These are phyloP conservation scores for Echeveria elegans DNA, from an alignment of 164 flowering plant species.

Conservation along the genomic window DNA sequence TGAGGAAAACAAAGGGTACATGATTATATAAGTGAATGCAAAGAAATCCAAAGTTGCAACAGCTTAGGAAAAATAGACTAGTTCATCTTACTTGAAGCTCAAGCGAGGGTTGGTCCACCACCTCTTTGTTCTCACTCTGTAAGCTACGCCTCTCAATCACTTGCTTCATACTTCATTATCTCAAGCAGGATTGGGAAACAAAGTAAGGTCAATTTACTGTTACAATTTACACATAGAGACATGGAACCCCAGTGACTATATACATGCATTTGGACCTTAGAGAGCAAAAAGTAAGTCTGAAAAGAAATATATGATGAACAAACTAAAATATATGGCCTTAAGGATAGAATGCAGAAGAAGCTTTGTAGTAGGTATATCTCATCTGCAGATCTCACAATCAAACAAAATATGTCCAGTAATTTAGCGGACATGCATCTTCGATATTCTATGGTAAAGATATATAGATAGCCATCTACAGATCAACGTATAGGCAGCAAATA, in stretches of 20 bases:
- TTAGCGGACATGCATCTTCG: too few species aligned
- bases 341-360: too few species aligned
- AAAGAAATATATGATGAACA: too few species aligned
- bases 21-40: background rate
- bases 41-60: background rate
- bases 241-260: background rate
- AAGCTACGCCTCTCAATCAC: slow-evolving; percentile 17
- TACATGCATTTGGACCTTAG: too few species aligned
- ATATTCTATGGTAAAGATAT: too few species aligned
- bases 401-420: too few species aligned
- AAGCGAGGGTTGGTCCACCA: slow-evolving; percentile 18
- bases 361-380: too few species aligned
- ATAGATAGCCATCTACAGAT: too few species aligned
- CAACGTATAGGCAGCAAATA: background rate
- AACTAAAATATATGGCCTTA: too few species aligned
- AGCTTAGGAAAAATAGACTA: background rate
- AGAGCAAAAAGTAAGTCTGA: too few species aligned
- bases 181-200: background rate
- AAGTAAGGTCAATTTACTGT: background rate
- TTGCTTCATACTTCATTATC: slow-evolving; percentile 16
- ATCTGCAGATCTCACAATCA: too few species aligned
- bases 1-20: background rate
- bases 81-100: slow-evolving; percentile 20
- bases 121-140: slow-evolving; percentile 11
- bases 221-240: background rate